Base-by-base conservation (phyloP, 75 land plant genomes). In the Sequoia sempervirens region DNA sequence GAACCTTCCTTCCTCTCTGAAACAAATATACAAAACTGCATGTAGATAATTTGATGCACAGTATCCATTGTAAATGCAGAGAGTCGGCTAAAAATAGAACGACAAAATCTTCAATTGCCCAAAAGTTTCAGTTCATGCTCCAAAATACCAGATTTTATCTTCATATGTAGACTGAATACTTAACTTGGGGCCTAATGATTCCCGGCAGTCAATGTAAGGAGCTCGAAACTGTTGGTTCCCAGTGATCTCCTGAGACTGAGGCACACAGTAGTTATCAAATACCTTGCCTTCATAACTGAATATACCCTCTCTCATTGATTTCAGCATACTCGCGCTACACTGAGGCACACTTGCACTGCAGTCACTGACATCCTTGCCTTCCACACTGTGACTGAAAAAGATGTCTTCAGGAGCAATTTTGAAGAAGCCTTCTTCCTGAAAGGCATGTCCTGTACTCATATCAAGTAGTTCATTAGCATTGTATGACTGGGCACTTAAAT, bases 131-230 rank as follows among this genome's bases (percentile, higher is more conserved):
- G 47, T 53, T 80, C 61, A 80, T 80, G 61, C 61, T 53, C 82
- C 82, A 15, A 80, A 80, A 53, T 80, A 52, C 61, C 40, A 80
- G 20, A 53, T 53, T 15, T 53, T 30, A 34, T 80, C 82, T 80
- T 52, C 82, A 80, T 53, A 26, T 50, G 37, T 53, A 80, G 54
- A 53, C 32, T 50, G 30, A 32, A 36, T 80, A 32, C 5, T 14
- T 34, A 50, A 53, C 61, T 46, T 50, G 30, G 32, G n/a, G 82
- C 26, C 15, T 17, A 80, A 32, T 53, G 82, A 80, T 80, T 53
- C 82, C 11, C 2, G 28, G 14, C 56, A 80, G 15, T 52, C 61
- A 52, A 32, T 28, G 26, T 58, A 80, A 50, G 54, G 38, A 28
- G 47, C 30, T 50, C 38, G 61, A 80, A 80, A 53, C 36, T 17